phyloP scores from a whole-genome alignment of 2,329 filamentous ascomycete genomes.

The Teratosphaeria destructans region DNA sequence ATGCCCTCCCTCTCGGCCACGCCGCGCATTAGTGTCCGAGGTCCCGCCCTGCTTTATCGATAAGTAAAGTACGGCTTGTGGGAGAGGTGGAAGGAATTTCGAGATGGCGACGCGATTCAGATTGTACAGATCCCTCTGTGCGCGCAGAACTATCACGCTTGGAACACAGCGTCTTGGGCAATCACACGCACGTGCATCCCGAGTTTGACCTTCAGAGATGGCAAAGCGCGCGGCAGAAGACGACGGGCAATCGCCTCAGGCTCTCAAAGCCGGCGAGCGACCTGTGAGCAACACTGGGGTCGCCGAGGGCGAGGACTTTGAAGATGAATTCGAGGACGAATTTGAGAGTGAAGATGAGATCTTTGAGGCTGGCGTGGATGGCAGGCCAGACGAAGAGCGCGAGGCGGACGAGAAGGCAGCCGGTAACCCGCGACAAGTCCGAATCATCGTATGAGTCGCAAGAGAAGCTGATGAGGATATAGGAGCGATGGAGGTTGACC shows the following conservation, averaged over 20 bases:
- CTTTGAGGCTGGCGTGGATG: constrained; percentile 86
- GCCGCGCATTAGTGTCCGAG: neutral
- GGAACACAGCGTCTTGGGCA: constrained; percentile 17
- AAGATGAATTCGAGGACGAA: constrained; percentile 90
- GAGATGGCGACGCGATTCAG: neutral
- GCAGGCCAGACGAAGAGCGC: constrained; percentile 79
- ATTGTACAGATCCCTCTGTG: neutral
- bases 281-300: constrained; percentile 41
- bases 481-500: constrained; percentile 86
- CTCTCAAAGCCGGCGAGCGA: constrained; percentile 52
- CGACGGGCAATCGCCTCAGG: constrained; percentile 35
- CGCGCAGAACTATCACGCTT: constrained; percentile 13
- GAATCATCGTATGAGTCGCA: constrained; percentile 2
- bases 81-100: neutral
- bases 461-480: constrained; percentile 5
- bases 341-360: constrained; percentile 79
- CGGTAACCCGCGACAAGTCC: constrained; percentile 34
- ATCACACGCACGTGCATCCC: constrained; percentile 15
- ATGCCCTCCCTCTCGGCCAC: neutral
- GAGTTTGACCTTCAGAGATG: constrained; percentile 34
- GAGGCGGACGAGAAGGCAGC: constrained; percentile 73
- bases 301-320: constrained; percentile 61
- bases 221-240: constrained; percentile 50
- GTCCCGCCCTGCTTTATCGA: neutral
- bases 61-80: neutral